phyloP scores from a whole-genome alignment of 2,329 filamentous ascomycete genomes.

The Cladosporium sphaerospermum region DNA sequence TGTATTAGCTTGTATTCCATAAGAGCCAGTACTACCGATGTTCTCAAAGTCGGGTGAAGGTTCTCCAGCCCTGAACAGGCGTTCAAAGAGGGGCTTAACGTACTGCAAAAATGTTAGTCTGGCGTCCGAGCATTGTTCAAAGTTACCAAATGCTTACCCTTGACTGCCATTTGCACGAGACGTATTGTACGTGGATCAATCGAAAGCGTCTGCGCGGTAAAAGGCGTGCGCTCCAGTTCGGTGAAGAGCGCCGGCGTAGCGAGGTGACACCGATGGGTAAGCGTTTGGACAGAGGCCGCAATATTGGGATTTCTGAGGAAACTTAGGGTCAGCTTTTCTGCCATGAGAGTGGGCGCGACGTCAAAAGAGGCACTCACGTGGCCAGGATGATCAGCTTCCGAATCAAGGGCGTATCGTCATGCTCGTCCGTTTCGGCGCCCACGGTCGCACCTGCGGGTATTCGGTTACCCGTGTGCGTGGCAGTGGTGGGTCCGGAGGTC shows the following conservation, averaged over 20 bases:
- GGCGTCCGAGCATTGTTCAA: not conserved
- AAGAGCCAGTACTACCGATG: too few species aligned
- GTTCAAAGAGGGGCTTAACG: not conserved
- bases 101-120: not conserved
- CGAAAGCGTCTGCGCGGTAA: constrained; percentile 35
- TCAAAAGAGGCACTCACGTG: constrained; percentile 22
- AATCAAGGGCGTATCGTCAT: constrained; percentile 40
- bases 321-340: not conserved
- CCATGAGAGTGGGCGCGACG: not conserved
- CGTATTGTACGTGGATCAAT: constrained; percentile 34
- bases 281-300: constrained; percentile 36
- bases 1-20: not conserved
- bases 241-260: constrained; percentile 40
- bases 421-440: constrained; percentile 25
- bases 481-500: constrained; percentile 13
- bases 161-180: constrained; percentile 34
- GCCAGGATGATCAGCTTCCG: constrained; percentile 38
- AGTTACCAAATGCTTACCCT: not conserved
- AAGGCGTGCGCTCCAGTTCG: constrained; percentile 36
- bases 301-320: constrained; percentile 32
- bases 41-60: too few species aligned
- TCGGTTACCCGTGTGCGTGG: constrained; percentile 6
- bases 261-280: constrained; percentile 43
- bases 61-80: not conserved
- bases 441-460: constrained; percentile 2